These are phyloP conservation scores for Allium cepa DNA, from an alignment of 106 monocot genomes.

Conservation along the genomic window DNA sequence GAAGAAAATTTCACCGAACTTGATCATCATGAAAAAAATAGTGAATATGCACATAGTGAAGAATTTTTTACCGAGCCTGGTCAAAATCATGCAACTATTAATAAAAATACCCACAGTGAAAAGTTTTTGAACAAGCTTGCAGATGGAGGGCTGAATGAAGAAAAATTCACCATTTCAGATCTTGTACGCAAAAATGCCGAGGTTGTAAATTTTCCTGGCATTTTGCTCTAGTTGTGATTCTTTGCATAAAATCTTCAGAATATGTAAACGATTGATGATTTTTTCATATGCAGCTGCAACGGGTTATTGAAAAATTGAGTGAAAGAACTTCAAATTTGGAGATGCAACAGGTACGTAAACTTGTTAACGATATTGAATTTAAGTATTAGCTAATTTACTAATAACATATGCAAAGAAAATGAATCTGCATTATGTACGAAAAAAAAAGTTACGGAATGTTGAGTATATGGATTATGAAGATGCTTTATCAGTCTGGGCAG, in stretches of 20 bases:
- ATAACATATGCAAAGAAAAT: too few relatives aligned
- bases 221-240: neutral
- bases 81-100: neutral
- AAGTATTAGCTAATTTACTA: too few relatives aligned
- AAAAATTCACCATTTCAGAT: neutral
- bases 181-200: conserved; percentile 6
- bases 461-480: too few relatives aligned
- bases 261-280: neutral
- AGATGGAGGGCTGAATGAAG: neutral
- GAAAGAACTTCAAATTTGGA: conserved; percentile 19
- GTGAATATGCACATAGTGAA: neutral
- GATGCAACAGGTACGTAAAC: conserved; percentile 20
- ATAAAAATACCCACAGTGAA: neutral
- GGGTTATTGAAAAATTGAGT: conserved; percentile 13
- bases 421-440: too few relatives aligned
- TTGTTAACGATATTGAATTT: too few relatives aligned
- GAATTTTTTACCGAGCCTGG: neutral
- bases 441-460: too few relatives aligned
- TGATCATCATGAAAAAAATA: conserved; percentile 10
- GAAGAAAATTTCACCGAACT: neutral
- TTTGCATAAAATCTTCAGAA: neutral
- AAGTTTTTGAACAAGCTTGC: neutral
- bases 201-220: conserved; percentile 2
- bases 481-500: too few relatives aligned
- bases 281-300: conserved; percentile 8